phyloP scores from a whole-genome alignment of 768 basidiomycete genomes.

The Galerina sulciceps region DNA sequence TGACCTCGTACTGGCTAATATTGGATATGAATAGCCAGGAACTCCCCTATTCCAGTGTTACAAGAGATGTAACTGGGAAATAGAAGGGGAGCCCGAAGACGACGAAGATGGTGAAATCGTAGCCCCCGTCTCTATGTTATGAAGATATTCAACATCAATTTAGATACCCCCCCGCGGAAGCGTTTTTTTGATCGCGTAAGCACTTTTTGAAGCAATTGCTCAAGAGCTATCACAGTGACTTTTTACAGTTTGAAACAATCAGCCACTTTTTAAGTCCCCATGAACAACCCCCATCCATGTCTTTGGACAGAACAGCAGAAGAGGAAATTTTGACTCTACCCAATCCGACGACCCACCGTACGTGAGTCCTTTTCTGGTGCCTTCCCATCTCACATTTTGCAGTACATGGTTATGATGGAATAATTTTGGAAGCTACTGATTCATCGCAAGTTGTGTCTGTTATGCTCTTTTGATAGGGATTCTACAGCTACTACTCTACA shows the following conservation, averaged over 20 bases:
- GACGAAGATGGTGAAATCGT: conserved; percentile 73
- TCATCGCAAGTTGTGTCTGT: conserved; percentile 78
- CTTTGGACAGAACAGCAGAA: conserved; percentile 77
- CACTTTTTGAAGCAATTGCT: background rate
- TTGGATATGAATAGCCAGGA: conserved; percentile 61
- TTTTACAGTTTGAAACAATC: conserved; percentile 71
- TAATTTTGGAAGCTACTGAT: conserved; percentile 80
- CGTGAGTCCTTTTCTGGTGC: conserved; percentile 30
- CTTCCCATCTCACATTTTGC: conserved; percentile 11
- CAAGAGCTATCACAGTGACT: background rate
- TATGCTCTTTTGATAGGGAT: conserved; percentile 57
- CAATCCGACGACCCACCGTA: conserved; percentile 67
- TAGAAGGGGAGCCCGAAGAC: conserved; percentile 79
- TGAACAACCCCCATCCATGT: conserved; percentile 81
- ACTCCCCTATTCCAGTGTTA: conserved; percentile 89
- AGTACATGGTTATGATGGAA: conserved; percentile 83
- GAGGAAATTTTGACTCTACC: conserved; percentile 73
- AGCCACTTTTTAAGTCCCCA: conserved; percentile 76
- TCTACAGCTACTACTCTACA: too few species aligned
- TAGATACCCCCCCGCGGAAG: conserved; percentile 78
- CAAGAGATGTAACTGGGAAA: conserved; percentile 90
- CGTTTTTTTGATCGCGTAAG: conserved; percentile 71
- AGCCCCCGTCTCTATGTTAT: background rate
- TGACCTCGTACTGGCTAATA: background rate
- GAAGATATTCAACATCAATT: conserved; percentile 4